These are phyloP conservation scores for Fusarium subtropicale DNA, from an alignment of 2,329 filamentous ascomycete species.

Conservation along the genomic window DNA sequence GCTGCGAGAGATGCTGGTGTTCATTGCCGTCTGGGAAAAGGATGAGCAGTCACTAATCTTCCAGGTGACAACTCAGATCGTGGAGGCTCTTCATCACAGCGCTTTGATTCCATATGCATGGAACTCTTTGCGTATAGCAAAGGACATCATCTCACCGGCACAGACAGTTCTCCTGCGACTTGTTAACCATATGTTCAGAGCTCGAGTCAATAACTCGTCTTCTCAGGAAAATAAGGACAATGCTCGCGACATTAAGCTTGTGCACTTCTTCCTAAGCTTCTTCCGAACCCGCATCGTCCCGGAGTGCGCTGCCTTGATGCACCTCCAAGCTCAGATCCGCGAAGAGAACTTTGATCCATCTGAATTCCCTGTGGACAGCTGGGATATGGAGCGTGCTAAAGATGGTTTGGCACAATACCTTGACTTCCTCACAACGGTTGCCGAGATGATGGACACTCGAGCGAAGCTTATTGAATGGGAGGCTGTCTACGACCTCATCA, in stretches of 20 bases:
- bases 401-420: slow-evolving; percentile 95
- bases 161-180: slow-evolving; percentile 94
- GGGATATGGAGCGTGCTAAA: slow-evolving; percentile 98
- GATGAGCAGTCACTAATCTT: slow-evolving; percentile 94
- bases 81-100: slow-evolving; percentile 90
- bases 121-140: slow-evolving; percentile 89
- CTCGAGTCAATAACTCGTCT: slow-evolving; percentile 56
- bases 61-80: slow-evolving; percentile 95
- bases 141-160: slow-evolving; percentile 95
- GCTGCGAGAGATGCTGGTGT: slow-evolving; percentile 89
- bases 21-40: slow-evolving; percentile 97
- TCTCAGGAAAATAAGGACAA: slow-evolving; percentile 64
- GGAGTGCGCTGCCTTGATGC: slow-evolving; percentile 93
- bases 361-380: slow-evolving; percentile 93
- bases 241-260: slow-evolving; percentile 68
- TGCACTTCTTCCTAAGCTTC: slow-evolving; percentile 92
- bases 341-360: slow-evolving; percentile 79
- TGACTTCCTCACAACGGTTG: slow-evolving; percentile 90
- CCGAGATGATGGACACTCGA: slow-evolving; percentile 86
- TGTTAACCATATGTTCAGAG: slow-evolving; percentile 87
- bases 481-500: slow-evolving; percentile 87
- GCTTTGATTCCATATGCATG: slow-evolving; percentile 92
- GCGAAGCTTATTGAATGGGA: slow-evolving; percentile 92
- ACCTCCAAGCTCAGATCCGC: slow-evolving; percentile 90
- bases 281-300: slow-evolving; percentile 94